These are phyloP conservation scores for Capsicum pubescens DNA, from an alignment of 257 asterid genomes.

Conservation along the genomic window DNA sequence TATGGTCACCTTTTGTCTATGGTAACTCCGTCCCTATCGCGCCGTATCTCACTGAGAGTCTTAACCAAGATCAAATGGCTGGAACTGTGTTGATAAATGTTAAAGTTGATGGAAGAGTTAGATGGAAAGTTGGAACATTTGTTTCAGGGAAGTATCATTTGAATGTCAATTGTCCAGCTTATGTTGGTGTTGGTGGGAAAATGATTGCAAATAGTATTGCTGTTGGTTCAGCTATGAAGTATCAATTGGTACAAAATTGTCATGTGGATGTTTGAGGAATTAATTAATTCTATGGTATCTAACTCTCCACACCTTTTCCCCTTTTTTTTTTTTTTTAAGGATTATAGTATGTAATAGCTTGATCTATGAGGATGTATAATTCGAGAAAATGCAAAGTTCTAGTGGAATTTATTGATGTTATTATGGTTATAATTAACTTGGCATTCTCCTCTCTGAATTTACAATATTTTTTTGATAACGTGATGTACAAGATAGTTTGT, in stretches of 20 bases:
- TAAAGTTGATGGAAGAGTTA: conserved; percentile 51
- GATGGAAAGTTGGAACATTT: conserved; percentile 67
- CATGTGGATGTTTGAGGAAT: conserved; percentile 54
- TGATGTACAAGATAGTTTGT: not conserved
- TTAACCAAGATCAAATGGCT: conserved; percentile 51
- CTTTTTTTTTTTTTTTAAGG: not conserved
- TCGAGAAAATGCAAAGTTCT: conserved; percentile 13
- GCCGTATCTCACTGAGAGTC: conserved; percentile 40
- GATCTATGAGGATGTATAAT: not conserved
- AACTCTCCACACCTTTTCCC: too few relatives aligned
- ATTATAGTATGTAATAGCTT: conserved; percentile 18
- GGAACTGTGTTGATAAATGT: conserved; percentile 53
- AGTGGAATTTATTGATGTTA: not conserved
- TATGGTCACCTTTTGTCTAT: conserved; percentile 66
- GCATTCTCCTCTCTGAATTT: not conserved
- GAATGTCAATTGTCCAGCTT: conserved; percentile 61
- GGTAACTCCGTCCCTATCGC: conserved; percentile 57
- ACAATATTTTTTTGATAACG: not conserved
- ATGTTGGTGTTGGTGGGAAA: conserved; percentile 42
- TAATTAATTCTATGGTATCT: not conserved
- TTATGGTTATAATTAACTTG: not conserved
- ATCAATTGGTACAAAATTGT: conserved; percentile 57
- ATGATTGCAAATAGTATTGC: conserved; percentile 35
- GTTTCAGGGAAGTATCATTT: conserved; percentile 54
- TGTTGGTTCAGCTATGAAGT: conserved; percentile 51